A percentile compares a stretch with the other conserved stretches of the same genome.
These are phyloP conservation scores for Penicillium chermesinum DNA, from an alignment of 495 filamentous ascomycete genomes.

Conservation along the genomic window DNA sequence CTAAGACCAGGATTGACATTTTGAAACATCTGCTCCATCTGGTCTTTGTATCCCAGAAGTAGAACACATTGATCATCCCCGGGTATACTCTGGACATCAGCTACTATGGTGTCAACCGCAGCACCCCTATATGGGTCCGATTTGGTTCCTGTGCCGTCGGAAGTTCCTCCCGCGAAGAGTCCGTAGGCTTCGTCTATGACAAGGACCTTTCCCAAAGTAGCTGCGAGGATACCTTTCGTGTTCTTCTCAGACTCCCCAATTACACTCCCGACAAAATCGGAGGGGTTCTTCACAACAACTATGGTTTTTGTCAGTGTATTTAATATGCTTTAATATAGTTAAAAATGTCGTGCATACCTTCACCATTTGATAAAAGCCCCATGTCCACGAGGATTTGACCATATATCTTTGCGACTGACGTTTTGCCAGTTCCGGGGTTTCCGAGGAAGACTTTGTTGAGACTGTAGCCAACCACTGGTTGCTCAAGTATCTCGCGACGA, in stretches of 20 bases:
- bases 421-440: conserved; percentile 71
- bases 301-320: conserved; percentile 7
- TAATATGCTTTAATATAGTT: background rate
- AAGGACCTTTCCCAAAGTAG: conserved; percentile 65
- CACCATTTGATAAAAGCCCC: conserved; percentile 55
- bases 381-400: conserved; percentile 59
- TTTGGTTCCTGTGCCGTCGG: conserved; percentile 11
- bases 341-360: conserved; percentile 42
- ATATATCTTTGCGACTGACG: conserved; percentile 69
- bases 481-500: conserved; percentile 54
- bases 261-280: conserved; percentile 63
- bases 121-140: conserved; percentile 57
- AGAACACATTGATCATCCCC: conserved; percentile 77
- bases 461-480: conserved; percentile 49
- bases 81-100: conserved; percentile 70
- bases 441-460: conserved; percentile 71
- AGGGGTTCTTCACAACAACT: conserved; percentile 65
- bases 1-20: conserved; percentile 72
- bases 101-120: conserved; percentile 75
- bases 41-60: conserved; percentile 70
- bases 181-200: conserved; percentile 70
- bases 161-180: conserved; percentile 33
- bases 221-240: conserved; percentile 65
- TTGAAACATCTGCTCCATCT: conserved; percentile 74
- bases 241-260: conserved; percentile 65